Evolutionary conservation across 2,329 filamentous ascomycete species (phyloP).

Genomic region (Colletotrichum endophyticum): DNA sequence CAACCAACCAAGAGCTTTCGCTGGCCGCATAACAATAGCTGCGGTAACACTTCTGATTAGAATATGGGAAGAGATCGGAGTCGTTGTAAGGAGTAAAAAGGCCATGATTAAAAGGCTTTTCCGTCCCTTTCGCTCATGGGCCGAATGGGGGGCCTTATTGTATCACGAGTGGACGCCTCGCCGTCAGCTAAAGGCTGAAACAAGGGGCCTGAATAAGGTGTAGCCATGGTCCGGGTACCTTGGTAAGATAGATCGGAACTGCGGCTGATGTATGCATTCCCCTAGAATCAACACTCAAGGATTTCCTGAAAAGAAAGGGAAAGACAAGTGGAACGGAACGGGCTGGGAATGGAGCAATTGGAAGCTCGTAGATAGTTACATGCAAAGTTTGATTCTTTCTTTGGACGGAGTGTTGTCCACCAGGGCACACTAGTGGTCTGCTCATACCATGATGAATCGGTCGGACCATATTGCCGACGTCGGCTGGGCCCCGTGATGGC

Average conservation of each 20-base stretch:
- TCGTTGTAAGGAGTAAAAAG: too few species aligned
- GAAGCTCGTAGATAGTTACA: neutral
- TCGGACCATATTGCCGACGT: neutral
- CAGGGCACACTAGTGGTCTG: neutral
- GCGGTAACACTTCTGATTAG: too few species aligned
- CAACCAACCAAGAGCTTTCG: too few species aligned
- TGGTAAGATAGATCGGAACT: rapidly evolving
- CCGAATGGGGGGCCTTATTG: too few species aligned
- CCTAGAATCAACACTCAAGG: neutral
- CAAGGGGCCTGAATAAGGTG: too few species aligned
- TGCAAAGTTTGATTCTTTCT: neutral
- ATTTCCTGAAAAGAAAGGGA: neutral
- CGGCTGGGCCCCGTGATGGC: neutral
- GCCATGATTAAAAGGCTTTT: too few species aligned
- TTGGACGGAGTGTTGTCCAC: neutral
- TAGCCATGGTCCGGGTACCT: too few species aligned
- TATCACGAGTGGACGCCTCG: too few species aligned
- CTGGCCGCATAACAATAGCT: too few species aligned
- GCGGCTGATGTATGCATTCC: neutral
- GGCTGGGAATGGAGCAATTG: neutral
- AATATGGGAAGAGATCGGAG: too few species aligned
- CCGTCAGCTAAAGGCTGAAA: too few species aligned
- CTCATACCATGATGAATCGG: neutral
- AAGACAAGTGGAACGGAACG: neutral
- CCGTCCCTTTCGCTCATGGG: too few species aligned